Base-by-base conservation (phyloP, 2,329 filamentous ascomycete genomes). In the Paraconiothyrium brasiliense region DNA sequence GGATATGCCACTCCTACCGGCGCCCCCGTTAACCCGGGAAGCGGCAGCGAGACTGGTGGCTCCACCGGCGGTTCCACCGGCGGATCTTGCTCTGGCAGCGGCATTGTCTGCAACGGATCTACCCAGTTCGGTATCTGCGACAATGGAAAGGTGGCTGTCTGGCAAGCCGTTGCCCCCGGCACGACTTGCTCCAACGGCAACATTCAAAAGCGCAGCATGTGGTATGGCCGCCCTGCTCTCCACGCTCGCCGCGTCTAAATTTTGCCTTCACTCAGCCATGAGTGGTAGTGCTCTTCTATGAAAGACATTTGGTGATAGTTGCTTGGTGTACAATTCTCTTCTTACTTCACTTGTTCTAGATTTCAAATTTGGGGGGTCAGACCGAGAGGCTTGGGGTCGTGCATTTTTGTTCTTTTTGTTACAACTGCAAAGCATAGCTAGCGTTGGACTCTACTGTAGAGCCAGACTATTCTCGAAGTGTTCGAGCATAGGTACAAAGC, bases 91-190 rank as follows among this genome's bases (percentile, higher is more conserved):
- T 65, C 66, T 16, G 71, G 80, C 41, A 80, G 80, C 57, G 75
- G 75, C 9, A 61, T 78, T 22, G 67, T 78, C 35, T 83, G 81
- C 74, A 80, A 80, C 52, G 78, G 79, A 43, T 43, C 73, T 7
- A 68, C 56, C 6, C 69, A 80, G 57, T 84, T 81, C 54, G 81
- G 80, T 37, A 69, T 83, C 54, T 82, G 80, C 74, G 78, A 81
- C 67, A 71, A 78, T 56, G 81, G 81, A 58, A 62, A 68, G 4
- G 75, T 82, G 27, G 27, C 27, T 2, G 72, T 79, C 27, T 82
- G 72, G 70, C 78, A 80, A 68, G 61, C 68, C 11, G 80, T 83
- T 11, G 80, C 82, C 4, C 67, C 78, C 8, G 82, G 82, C 22
- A 84, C 82, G 1, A 73, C 73, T 0, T 84, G 82, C 71, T 61